Evolutionary conservation across 2,329 filamentous ascomycete genomes (phyloP).

Genomic region (Alternaria viburni): DNA sequence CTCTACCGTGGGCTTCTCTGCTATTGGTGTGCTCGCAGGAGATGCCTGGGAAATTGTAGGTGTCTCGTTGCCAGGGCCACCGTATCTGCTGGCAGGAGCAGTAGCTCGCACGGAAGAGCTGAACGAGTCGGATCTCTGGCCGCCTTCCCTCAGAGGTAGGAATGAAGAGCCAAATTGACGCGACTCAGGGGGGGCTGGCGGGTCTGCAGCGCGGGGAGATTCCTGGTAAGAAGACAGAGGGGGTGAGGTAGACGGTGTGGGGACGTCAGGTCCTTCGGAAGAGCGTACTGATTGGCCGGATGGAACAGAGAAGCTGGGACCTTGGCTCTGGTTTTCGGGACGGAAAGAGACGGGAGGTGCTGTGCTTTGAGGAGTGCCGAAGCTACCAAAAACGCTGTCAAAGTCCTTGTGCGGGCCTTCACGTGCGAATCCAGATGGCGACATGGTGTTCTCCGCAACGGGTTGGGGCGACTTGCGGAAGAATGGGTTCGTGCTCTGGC

Average conservation of each 20-base stretch:
- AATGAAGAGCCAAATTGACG: conserved; percentile 79
- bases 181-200: conserved; percentile 72
- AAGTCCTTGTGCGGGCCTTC: conserved; percentile 60
- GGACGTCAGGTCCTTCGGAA: conserved; percentile 57
- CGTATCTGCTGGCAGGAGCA: conserved; percentile 71
- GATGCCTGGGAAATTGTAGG: conserved; percentile 52
- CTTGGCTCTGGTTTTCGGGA: conserved; percentile 52
- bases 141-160: conserved; percentile 69
- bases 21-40: conserved; percentile 60
- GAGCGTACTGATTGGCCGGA: conserved; percentile 54
- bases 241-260: conserved; percentile 69
- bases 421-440: conserved; percentile 56
- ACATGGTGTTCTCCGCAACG: conserved; percentile 57
- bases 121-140: conserved; percentile 67
- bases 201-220: conserved; percentile 63
- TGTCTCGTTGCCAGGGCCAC: conserved; percentile 57
- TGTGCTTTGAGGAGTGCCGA: conserved; percentile 54
- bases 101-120: conserved; percentile 81
- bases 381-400: conserved; percentile 83
- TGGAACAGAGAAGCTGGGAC: conserved; percentile 48
- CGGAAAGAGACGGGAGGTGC: conserved; percentile 68
- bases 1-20: conserved; percentile 51
- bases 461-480: conserved; percentile 70
- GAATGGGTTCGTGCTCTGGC: conserved; percentile 88
- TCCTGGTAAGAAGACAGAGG: conserved; percentile 60